phyloP scores from a whole-genome alignment of 768 basidiomycete genomes.

The Tubosaeta sp. region DNA sequence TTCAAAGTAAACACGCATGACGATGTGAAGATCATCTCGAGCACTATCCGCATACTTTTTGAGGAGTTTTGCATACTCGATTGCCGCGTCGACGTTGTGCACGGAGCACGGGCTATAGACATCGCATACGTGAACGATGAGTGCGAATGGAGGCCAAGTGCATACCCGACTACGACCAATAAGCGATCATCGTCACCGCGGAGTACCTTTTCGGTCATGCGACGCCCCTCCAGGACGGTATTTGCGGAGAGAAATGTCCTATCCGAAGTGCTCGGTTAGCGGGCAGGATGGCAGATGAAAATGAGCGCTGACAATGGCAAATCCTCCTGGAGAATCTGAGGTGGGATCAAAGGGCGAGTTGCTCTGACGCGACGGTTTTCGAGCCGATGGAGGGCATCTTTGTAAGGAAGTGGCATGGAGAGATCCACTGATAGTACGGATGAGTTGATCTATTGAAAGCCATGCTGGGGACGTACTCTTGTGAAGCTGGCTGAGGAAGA shows the following conservation, averaged over 20 bases:
- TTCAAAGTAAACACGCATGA: conserved; percentile 99
- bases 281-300: not conserved
- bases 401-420: conserved; percentile 69
- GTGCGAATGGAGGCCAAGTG: not conserved
- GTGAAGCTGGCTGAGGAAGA: not conserved
- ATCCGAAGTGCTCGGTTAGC: conserved; percentile 4
- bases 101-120: conserved; percentile 83
- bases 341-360: conserved; percentile 87
- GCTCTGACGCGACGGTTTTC: conserved; percentile 86
- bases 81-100: conserved; percentile 79
- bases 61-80: conserved; percentile 82
- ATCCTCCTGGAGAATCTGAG: conserved; percentile 92
- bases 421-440: conserved; percentile 35
- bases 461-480: conserved; percentile 14
- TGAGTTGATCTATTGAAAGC: not conserved
- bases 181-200: conserved; percentile 88
- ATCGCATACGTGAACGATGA: conserved; percentile 4
- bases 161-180: conserved; percentile 85
- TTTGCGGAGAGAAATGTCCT: conserved; percentile 80
- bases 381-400: conserved; percentile 72
- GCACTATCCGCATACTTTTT: conserved; percentile 74
- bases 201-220: conserved; percentile 73
- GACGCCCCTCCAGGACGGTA: conserved; percentile 84
- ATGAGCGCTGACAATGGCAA: conserved; percentile 62
- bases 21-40: conserved; percentile 83